These are phyloP conservation scores for Paramecium octaurelia DNA, from an alignment of 73 alveolate species.

Conservation along the genomic window DNA sequence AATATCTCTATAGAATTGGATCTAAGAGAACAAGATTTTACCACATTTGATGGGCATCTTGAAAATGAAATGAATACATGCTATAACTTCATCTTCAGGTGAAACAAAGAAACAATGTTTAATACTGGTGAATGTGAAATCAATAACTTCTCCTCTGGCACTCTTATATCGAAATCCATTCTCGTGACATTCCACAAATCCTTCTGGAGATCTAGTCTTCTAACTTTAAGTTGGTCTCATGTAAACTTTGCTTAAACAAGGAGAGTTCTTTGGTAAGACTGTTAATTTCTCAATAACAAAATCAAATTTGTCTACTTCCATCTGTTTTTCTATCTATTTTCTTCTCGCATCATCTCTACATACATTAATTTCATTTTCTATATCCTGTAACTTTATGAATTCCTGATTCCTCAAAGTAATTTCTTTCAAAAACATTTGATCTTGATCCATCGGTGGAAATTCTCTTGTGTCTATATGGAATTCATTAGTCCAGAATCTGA, in stretches of 20 bases:
- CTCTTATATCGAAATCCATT: conserved; percentile 91
- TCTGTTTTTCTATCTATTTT: neutral
- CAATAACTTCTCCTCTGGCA: conserved; percentile 82
- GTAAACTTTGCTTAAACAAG: neutral
- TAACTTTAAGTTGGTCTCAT: conserved; percentile 1
- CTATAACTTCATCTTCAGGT: conserved; percentile 90
- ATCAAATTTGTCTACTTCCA: neutral
- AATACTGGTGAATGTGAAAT: conserved; percentile 81
- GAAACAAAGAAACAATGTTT: conserved; percentile 93
- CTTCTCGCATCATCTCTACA: neutral
- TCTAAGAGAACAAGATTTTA: conserved; percentile 76
- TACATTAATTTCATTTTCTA: neutral
- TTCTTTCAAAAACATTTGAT: conserved; percentile 86
- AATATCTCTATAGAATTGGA: conserved; percentile 91
- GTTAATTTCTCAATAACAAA: neutral
- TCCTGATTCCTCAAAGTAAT: conserved; percentile 65
- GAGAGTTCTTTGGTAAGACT: neutral
- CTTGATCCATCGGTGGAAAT: conserved; percentile 75
- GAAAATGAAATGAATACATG: conserved; percentile 87
- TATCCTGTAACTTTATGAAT: neutral
- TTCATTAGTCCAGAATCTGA: conserved; percentile 45
- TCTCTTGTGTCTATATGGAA: neutral
- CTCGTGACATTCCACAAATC: conserved; percentile 88
- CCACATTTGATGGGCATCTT: conserved; percentile 82
- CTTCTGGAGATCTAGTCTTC: conserved; percentile 65